Evolutionary conservation across 1,139 yeast species (phyloP), one percentile per base, ranked within the genome.

Genomic region (Eremothecium coryli): DNA sequence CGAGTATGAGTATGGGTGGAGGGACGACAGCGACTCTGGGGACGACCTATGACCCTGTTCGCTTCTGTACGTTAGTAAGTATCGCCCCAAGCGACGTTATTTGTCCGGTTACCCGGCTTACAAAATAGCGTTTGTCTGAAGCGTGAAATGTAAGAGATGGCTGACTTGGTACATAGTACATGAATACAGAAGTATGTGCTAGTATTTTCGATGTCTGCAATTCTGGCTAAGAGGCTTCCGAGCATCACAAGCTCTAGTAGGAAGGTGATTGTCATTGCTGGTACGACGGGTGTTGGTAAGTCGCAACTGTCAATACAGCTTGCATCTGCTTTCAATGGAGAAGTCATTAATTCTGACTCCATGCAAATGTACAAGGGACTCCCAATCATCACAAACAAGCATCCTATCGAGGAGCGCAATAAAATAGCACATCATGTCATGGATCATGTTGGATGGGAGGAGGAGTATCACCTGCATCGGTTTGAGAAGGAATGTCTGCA

Each of bases 211-310:
- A n/a, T n/a, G n/a, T n/a, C n/a, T n/a, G n/a, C n/a, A n/a, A n/a
- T n/a, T n/a, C n/a, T n/a, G n/a, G n/a, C n/a, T n/a, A n/a, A n/a
- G n/a, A n/a, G n/a, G n/a, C n/a, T n/a, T n/a, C n/a, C n/a, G n/a
- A n/a, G n/a, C n/a, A n/a, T n/a, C n/a, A n/a, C n/a, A n/a, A n/a
- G n/a, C n/a, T n/a, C n/a, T n/a, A n/a, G n/a, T n/a, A n/a, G n/a
- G 35, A 59, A 56, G 38, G 54, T 84, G 8, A 68, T 82, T 20
- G 75, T 84, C 18, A 74, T 84, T n/a, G 82, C 84, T 5, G 98
- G 98, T 0, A 88, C 96, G 24, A 90, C 98, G 0, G 98, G 98
- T 1, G 97, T 86, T n/a, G 98, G 98, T 0, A 90, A 90, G 54
- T 88, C 96, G 1, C 84, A 86, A 49, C 70, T 76, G 50, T 54